A percentile compares a stretch with the other conserved stretches of the same genome.
Evolutionary conservation across 2,329 filamentous ascomycete species (phyloP).

Genomic region (Fusarium veterinarium): DNA sequence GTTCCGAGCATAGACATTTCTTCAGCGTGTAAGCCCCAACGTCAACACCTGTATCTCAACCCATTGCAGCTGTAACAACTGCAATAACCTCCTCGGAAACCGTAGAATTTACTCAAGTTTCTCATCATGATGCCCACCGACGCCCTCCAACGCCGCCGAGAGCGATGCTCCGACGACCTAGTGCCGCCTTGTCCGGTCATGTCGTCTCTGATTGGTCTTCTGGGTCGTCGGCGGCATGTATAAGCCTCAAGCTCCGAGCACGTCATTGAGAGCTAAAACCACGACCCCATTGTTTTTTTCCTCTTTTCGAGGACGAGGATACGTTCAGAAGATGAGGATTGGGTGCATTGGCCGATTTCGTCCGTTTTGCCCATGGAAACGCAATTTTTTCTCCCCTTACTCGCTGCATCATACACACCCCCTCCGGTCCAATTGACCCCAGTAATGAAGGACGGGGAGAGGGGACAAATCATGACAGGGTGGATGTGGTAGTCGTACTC

Average conservation of each 20-base stretch:
- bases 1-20: background rate
- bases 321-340: slow-evolving; percentile 19
- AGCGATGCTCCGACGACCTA: slow-evolving; percentile 46
- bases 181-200: slow-evolving; percentile 22
- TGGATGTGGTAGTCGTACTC: slow-evolving; percentile 24
- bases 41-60: background rate
- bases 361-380: slow-evolving; percentile 38
- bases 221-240: slow-evolving; percentile 43
- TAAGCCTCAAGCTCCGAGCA: slow-evolving; percentile 50
- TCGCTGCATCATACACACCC: slow-evolving; percentile 21
- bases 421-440: slow-evolving; percentile 25
- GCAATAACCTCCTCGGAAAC: slow-evolving; percentile 3
- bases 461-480: slow-evolving; percentile 36
- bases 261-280: slow-evolving; percentile 49
- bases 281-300: slow-evolving; percentile 44
- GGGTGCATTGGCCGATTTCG: slow-evolving; percentile 37
- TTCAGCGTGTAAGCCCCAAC: background rate
- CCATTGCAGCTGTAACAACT: background rate
- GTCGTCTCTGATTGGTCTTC: slow-evolving; percentile 41
- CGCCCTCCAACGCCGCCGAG: slow-evolving; percentile 28
- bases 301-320: slow-evolving; percentile 33
- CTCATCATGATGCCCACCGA: slow-evolving; percentile 28
- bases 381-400: slow-evolving; percentile 40
- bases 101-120: background rate
- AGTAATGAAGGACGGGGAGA: slow-evolving; percentile 31